phyloP scores from a whole-genome alignment of 148 eudicot species.

The Nepenthes gracilis region DNA sequence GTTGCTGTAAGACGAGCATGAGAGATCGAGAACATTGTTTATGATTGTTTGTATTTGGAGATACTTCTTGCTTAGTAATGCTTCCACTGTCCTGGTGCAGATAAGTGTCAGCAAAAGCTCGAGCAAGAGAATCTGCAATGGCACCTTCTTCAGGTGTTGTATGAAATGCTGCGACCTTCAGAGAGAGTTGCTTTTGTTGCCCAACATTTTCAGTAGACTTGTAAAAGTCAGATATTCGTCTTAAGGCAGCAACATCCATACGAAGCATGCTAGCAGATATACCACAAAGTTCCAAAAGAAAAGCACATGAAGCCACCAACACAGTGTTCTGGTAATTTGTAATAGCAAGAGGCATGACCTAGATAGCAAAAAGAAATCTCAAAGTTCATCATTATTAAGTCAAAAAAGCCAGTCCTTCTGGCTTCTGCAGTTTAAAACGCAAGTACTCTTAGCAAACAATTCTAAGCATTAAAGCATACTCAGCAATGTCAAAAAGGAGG shows the following conservation, averaged over 20 bases:
- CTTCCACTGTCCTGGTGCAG: slow-evolving; percentile 40
- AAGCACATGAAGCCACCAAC: slow-evolving; percentile 87
- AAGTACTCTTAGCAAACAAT: background rate
- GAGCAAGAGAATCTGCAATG: slow-evolving; percentile 77
- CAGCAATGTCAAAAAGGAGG: too few relatives aligned
- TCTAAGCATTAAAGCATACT: too few relatives aligned
- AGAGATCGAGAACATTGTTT: slow-evolving; percentile 55
- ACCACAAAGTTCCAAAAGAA: slow-evolving; percentile 88
- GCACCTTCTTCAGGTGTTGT: slow-evolving; percentile 43
- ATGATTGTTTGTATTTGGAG: slow-evolving; percentile 13
- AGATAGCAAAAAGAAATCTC: slow-evolving; percentile 7
- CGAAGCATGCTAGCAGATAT: slow-evolving; percentile 69
- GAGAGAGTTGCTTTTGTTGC: slow-evolving; percentile 37
- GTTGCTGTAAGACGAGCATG: slow-evolving; percentile 72
- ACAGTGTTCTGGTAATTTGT: slow-evolving; percentile 71
- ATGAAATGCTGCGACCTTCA: slow-evolving; percentile 40
- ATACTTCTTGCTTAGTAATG: slow-evolving; percentile 23
- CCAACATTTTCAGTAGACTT: slow-evolving; percentile 39
- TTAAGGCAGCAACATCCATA: slow-evolving; percentile 70
- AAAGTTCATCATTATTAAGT: background rate
- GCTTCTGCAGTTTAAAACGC: background rate
- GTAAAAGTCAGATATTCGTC: slow-evolving; percentile 71
- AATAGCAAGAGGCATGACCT: slow-evolving; percentile 90
- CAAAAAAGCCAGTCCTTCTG: background rate
- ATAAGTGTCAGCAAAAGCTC: slow-evolving; percentile 78